Evolutionary conservation across 768 basidiomycete genomes (phyloP), one percentile per base, ranked within the genome.

Genomic region (Candolleomyces aberdarensis): DNA sequence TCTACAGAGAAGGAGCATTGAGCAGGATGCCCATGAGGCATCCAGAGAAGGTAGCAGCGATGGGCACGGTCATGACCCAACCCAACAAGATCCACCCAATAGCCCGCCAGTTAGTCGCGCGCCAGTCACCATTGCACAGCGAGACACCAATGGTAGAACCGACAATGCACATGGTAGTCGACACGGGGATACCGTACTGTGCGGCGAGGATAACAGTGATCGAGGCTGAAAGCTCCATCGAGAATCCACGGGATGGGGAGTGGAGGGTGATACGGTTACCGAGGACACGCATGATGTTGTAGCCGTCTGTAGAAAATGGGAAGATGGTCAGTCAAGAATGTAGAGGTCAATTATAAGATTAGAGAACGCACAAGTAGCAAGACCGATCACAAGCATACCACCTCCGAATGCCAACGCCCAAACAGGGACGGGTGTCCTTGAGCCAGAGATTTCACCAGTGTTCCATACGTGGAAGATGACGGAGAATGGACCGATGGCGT

Each of bases 201-300:
- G 71, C 68, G 6, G 71, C 71, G n/a, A 72, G 69, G 49, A 72
- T 58, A 47, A 72, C 71, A n/a, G 71, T 70, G 40, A 69, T 69
- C 14, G 71, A 66, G 14, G 71, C 57, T 20, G 65, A 66, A 29
- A 72, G 59, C 59, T 72, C 71, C 71, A 70, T 70, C 20, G 65
- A 65, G 62, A 69, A 72, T 26, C 68, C 71, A 59, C 68, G 68
- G 9, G 69, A 70, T 5, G 69, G 69, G 1, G 71, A 72, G 61
- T 67, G 67, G 20, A 72, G 66, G n/a, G 71, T 70, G 57, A 72
- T 66, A 41, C 67, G 67, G 63, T 69, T 72, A 58, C 69, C 71
- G 26, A 72, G 69, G 44, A 70, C 66, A n/a, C 59, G 61, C 71
- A 72, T 70, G 59, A 72, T 70, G 55, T 69, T 69, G 64, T 71